Conservation (phyloP, 2,329 filamentous ascomycete genomes). For the Paraphoma sp. region DNA sequence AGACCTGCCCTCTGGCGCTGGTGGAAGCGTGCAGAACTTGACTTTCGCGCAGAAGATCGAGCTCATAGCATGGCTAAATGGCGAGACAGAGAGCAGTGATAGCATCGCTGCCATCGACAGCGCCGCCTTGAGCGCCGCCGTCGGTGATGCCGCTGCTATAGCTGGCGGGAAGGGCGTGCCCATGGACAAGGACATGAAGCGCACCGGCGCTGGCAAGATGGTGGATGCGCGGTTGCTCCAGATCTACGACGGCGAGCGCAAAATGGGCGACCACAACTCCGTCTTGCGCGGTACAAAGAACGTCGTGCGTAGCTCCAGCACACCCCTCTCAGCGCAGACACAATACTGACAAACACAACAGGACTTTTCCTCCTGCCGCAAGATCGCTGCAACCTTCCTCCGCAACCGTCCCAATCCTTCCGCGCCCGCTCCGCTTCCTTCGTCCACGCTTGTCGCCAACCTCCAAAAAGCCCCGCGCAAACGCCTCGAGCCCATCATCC, state of each 20-base stretch:
- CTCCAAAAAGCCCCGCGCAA: slow-evolving; percentile 49
- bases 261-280: slow-evolving; percentile 91
- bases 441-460: slow-evolving; percentile 47
- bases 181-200: slow-evolving; percentile 47
- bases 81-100: slow-evolving; percentile 80
- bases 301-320: slow-evolving; percentile 64
- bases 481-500: slow-evolving; percentile 80
- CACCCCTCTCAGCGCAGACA: slow-evolving; percentile 6
- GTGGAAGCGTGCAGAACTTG: slow-evolving; percentile 80
- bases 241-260: slow-evolving; percentile 90
- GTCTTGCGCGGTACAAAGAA: slow-evolving; percentile 86
- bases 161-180: slow-evolving; percentile 56
- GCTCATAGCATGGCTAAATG: slow-evolving; percentile 90
- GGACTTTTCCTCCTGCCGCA: slow-evolving; percentile 95
- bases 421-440: slow-evolving; percentile 38
- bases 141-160: slow-evolving; percentile 60
- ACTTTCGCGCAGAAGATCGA: slow-evolving; percentile 92
- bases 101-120: slow-evolving; percentile 86
- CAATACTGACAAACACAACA: slow-evolving; percentile 48
- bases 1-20: slow-evolving; percentile 67
- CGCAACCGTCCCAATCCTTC: slow-evolving; percentile 54
- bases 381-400: slow-evolving; percentile 79
- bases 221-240: slow-evolving; percentile 79
- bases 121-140: slow-evolving; percentile 56
- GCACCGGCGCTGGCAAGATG: slow-evolving; percentile 53